Evolutionary conservation across 306 rosid species (phyloP), one percentile per base, ranked within the genome.

Genomic region (Hippophae tibetana): DNA sequence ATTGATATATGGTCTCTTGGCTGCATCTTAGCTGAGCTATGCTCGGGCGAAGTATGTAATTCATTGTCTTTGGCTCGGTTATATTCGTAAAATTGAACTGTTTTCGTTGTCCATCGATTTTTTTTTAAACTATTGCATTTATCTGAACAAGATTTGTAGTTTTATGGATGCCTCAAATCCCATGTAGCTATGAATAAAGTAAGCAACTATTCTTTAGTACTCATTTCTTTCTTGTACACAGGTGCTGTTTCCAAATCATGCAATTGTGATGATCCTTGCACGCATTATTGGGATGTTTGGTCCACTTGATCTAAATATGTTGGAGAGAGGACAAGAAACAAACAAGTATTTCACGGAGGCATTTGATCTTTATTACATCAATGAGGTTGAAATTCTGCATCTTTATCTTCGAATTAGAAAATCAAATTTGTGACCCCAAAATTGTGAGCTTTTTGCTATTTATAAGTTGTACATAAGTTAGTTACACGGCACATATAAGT

Each of bases 1-100:
- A 93, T 93, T 57, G 99, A 93, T 67, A 73, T 93, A 68, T 93
- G 99, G 99, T 93, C 99, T 27, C 94, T 93, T 6, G 99, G 99
- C 68, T 93, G 99, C 56, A 84, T 93, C 71, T 79, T 93, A 79
- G 99, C 95, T 6, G 99, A 93, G 84, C 78, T 93, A 73, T 88
- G 82, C 80, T 88, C 94, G 0, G 99, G 99, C 40, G 97, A 88
- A 75, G 99, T 93, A 86, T 49, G 90, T 71, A 54, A 58, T 74
- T 53, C 12, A 67, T 61, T 69, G 0, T 61, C 55, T 58, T 55
- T 18, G 11, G 57, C 13, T 48, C 8, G 13, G 5, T 52, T 40
- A 13, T 25, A 42, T n/a, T n/a, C n/a, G n/a, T n/a, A n/a, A n/a
- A n/a, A n/a, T n/a, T n/a, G n/a, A n/a, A n/a, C n/a, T n/a, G n/a